These are phyloP conservation scores for Collybia sordida DNA, from an alignment of 768 basidiomycete genomes.

Conservation along the genomic window DNA sequence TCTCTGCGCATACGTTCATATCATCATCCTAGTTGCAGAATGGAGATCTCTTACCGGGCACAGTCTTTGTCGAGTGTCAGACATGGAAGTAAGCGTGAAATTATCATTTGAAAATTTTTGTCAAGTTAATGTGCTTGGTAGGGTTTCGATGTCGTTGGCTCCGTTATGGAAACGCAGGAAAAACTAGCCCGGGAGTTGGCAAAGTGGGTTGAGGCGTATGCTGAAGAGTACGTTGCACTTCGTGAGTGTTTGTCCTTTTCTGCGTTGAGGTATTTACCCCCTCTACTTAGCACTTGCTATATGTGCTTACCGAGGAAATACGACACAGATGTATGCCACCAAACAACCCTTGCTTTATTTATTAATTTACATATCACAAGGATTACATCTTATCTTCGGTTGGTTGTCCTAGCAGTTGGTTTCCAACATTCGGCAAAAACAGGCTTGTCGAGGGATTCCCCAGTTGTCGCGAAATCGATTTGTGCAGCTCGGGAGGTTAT, in stretches of 20 bases:
- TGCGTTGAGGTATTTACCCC: background rate
- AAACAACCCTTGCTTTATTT: background rate
- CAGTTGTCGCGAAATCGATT: conserved; percentile 46
- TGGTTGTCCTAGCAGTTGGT: conserved; percentile 55
- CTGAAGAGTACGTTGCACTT: conserved; percentile 30
- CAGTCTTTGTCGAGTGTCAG: too few species aligned
- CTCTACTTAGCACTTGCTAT: conserved; percentile 36
- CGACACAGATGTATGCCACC: conserved; percentile 39
- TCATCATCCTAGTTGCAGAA: conserved; percentile 47
- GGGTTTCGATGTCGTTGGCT: conserved; percentile 32
- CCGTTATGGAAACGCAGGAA: conserved; percentile 37
- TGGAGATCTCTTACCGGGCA: conserved; percentile 29
- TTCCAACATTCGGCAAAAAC: conserved; percentile 48
- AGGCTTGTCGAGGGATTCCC: conserved; percentile 38
- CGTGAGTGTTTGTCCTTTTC: conserved; percentile 25
- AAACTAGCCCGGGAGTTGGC: conserved; percentile 35
- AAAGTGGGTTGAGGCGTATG: conserved; percentile 40
- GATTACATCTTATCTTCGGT: conserved; percentile 52
- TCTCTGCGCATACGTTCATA: conserved; percentile 51
- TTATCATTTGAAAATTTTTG: too few species aligned
- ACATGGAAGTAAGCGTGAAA: too few species aligned
- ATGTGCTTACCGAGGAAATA: conserved; percentile 43
- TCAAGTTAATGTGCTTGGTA: conserved; percentile 9
- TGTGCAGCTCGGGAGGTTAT: conserved; percentile 59
- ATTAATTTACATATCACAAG: conserved; percentile 23